Conservation (phyloP, 805 yeast species). For the Ogataea henricii region DNA sequence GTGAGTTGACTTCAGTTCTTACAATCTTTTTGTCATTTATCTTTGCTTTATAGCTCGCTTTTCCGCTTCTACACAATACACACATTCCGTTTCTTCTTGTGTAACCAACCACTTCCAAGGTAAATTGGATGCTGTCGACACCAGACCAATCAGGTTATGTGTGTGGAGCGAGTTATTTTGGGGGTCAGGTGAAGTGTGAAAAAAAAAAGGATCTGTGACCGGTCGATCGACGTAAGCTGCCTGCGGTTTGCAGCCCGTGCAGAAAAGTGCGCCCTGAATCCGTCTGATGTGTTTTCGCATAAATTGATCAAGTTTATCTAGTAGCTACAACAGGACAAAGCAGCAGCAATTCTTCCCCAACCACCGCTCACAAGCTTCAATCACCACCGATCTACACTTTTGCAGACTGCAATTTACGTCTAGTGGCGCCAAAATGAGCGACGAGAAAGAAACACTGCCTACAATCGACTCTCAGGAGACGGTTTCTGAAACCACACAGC, state of each 20-base stretch:
- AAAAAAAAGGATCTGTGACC: no score
- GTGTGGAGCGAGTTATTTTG: no score
- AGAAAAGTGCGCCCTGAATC: neutral
- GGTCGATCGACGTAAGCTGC: neutral
- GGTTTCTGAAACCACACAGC: neutral
- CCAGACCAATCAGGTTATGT: no score
- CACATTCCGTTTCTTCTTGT: no score
- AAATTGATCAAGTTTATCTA: neutral
- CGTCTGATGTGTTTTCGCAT: neutral
- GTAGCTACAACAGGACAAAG: neutral
- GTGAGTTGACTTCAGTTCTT: neutral
- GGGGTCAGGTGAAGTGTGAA: no score
- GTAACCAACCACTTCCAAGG: no score
- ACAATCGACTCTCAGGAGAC: constrained; percentile 8
- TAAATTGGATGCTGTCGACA: no score
- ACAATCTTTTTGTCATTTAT: neutral
- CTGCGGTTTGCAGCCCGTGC: neutral
- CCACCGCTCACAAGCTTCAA: no score
- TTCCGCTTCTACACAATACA: neutral
- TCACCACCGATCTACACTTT: neutral
- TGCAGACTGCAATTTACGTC: neutral
- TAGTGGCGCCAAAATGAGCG: constrained; percentile 39
- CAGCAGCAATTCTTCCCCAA: no score
- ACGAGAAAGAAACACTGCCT: constrained; percentile 10
- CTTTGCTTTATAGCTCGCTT: constrained; percentile 2